Evolutionary conservation across 2,329 filamentous ascomycete species (phyloP).

Genomic region (Diplodia seriata): DNA sequence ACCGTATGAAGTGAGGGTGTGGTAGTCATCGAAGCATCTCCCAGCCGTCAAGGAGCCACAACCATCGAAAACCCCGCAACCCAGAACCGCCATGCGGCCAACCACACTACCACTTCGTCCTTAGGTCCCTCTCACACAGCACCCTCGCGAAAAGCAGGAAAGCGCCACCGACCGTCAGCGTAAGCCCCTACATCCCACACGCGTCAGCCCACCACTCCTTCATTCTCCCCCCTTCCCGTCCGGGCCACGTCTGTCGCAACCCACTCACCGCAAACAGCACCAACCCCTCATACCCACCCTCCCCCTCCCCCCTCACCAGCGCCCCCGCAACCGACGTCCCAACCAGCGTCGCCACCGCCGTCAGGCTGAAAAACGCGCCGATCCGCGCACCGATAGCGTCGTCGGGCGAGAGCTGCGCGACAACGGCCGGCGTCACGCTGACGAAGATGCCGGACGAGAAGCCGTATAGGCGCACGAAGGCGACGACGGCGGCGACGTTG

Average conservation of each 20-base stretch:
- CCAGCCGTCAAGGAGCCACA: too few relatives aligned
- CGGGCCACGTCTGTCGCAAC: too few relatives aligned
- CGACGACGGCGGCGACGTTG: constrained; percentile 14
- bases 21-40: too few relatives aligned
- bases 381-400: constrained; percentile 31
- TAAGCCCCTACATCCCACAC: not conserved
- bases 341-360: constrained; percentile 29
- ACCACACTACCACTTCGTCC: constrained; percentile 8
- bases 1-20: too few relatives aligned
- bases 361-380: constrained; percentile 29
- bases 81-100: too few relatives aligned
- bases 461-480: constrained; percentile 33
- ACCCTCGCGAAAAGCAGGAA: constrained; percentile 2
- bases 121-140: not conserved
- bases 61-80: too few relatives aligned
- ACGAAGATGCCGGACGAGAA: constrained; percentile 33
- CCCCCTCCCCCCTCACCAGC: not conserved
- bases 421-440: constrained; percentile 27
- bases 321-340: constrained; percentile 30
- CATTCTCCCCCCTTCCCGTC: too few relatives aligned
- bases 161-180: constrained; percentile 1
- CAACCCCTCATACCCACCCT: not conserved
- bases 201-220: not conserved
- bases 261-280: not conserved
- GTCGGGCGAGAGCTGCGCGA: constrained; percentile 32